A percentile compares a stretch with the other conserved stretches of the same genome.
Evolutionary conservation across 2,329 filamentous ascomycete species (phyloP).

Genomic region (Cercospora zeae-maydis): DNA sequence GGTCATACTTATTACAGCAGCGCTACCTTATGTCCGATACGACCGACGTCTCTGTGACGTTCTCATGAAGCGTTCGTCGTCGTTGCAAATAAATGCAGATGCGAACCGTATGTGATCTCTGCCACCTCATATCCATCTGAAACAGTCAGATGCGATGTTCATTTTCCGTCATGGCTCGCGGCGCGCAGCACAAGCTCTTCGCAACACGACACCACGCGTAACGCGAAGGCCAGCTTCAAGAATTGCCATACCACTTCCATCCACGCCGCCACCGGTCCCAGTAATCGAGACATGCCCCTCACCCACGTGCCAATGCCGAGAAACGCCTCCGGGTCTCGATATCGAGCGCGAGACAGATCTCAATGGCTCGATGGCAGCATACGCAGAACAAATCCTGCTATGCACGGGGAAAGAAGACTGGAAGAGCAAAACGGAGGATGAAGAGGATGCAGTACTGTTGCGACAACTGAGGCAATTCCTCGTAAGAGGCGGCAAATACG

Average conservation of each 20-base stretch:
- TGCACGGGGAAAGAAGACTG: conserved; percentile 79
- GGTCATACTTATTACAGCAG: not conserved
- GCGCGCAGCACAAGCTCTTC: conserved; percentile 10
- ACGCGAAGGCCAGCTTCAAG: conserved; percentile 26
- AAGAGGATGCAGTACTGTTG: conserved; percentile 59
- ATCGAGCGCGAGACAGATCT: conserved; percentile 70
- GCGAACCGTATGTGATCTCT: not conserved
- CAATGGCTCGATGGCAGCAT: conserved; percentile 72
- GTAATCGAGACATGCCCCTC: conserved; percentile 62
- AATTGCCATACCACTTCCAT: conserved; percentile 33
- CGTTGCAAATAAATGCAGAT: not conserved
- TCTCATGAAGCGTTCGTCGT: not conserved
- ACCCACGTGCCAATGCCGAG: conserved; percentile 72
- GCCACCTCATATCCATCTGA: not conserved
- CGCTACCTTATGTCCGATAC: conserved; percentile 1
- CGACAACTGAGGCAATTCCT: conserved; percentile 63
- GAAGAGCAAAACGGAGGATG: conserved; percentile 79
- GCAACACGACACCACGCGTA: not conserved
- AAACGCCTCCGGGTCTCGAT: conserved; percentile 61
- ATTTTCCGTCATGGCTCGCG: conserved; percentile 28
- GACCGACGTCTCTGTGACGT: not conserved
- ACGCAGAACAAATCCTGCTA: conserved; percentile 77
- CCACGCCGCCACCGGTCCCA: conserved; percentile 40
- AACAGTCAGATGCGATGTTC: conserved; percentile 24
- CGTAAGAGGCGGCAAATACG: conserved; percentile 42